Evolutionary conservation across 768 basidiomycete species (phyloP), one percentile per base, ranked within the genome.

Genomic region (Gymnopilus dilepis): DNA sequence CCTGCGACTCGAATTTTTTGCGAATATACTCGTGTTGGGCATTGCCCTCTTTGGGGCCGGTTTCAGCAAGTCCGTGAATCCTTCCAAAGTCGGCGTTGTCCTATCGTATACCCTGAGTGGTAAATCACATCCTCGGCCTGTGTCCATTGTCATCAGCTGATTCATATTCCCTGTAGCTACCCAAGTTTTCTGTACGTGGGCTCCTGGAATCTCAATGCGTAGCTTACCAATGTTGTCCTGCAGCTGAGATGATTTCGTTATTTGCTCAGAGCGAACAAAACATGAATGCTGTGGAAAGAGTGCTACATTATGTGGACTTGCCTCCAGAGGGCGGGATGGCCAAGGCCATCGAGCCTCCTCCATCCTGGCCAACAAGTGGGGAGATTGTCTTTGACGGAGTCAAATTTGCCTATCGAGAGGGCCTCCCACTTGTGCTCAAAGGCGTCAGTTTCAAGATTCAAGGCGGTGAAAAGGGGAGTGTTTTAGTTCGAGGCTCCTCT

Each of bases 271-370:
- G 83, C 62, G 87, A 88, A 68, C 86, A 88, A 70, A 86, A 87
- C 67, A 89, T 90, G 84, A 90, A 90, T 65, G 84, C 86, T 0
- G 88, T 88, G 6, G 90, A 91, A 67, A 82, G 90, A 19, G 78
- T 91, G 3, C 73, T 87, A n/a, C 82, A 88, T 52, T 93, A 91
- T 72, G 80, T 83, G 9, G 80, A 88, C 42, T 79, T 95, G 3
- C 78, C 79, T 1, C 62, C 80, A 0, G 91, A 92, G 70, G 87
- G 84, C 8, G 75, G 67, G n/a, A 57, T 73, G 1, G 74, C 15
- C 70, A 70, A 80, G 15, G 42, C 56, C 30, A 50, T 24, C 12
- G 85, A 86, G 58, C 82, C 83, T 15, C 78, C 81, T 0, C 57
- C 73, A 11, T 68, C 77, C 7, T 87, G 85, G 85, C 85, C 85